A percentile compares a stretch with the other conserved stretches of the same genome.
Evolutionary conservation across 1,284 basidiomycete species (phyloP).

Genomic region (Lentinus polychrous): DNA sequence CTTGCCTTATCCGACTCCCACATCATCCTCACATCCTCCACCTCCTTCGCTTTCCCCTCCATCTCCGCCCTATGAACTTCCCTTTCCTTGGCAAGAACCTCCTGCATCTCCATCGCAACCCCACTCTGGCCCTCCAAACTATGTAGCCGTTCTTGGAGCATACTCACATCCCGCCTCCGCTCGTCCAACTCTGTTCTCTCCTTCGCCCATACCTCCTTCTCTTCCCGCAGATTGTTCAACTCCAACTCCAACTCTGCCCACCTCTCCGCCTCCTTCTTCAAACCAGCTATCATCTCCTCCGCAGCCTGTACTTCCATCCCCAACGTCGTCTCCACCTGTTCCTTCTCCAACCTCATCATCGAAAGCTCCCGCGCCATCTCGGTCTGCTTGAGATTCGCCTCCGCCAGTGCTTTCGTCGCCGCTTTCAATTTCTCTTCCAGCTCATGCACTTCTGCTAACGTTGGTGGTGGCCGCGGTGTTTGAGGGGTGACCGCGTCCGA

Average conservation of each 20-base stretch:
- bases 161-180: conserved; percentile 37
- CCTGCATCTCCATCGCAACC: conserved; percentile 34
- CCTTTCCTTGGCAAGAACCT: conserved; percentile 29
- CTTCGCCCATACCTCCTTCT: conserved; percentile 47
- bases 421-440: conserved; percentile 47
- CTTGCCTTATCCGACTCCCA: conserved; percentile 47
- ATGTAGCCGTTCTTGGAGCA: conserved; percentile 36
- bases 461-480: conserved; percentile 19
- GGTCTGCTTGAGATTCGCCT: conserved; percentile 52
- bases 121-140: conserved; percentile 40
- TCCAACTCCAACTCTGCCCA: conserved; percentile 48
- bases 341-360: conserved; percentile 53
- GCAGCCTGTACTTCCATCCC: conserved; percentile 57
- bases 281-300: conserved; percentile 50
- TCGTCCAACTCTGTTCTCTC: conserved; percentile 43
- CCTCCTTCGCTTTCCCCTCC: conserved; percentile 36
- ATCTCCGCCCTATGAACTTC: conserved; percentile 24
- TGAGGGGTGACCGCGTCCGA: conserved; percentile 47
- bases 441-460: conserved; percentile 28
- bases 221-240: conserved; percentile 40
- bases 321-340: conserved; percentile 55
- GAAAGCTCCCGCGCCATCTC: conserved; percentile 56
- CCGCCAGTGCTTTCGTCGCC: conserved; percentile 47
- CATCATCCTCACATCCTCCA: conserved; percentile 41
- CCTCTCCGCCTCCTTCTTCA: conserved; percentile 55